Evolutionary conservation across 1,284 basidiomycete species (phyloP), one percentile per base, ranked within the genome.

Genomic region (Ustilago trichophora): DNA sequence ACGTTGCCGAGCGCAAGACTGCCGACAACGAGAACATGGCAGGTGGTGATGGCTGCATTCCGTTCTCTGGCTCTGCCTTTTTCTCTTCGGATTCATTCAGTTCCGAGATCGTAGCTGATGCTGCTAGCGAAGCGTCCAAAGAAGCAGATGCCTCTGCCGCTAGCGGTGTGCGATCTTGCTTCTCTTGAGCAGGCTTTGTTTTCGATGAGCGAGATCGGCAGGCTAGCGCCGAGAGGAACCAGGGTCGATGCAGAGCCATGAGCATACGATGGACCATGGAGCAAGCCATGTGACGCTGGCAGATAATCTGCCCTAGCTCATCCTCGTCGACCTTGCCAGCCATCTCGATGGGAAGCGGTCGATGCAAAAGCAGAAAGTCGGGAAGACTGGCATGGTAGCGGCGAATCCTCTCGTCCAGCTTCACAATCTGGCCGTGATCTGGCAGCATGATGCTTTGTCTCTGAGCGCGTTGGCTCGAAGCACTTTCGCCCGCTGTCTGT

Each of bases 381-480:
- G 59, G 52, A 25, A 63, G 38, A 24, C 50, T 60, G 45, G 58
- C 50, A 13, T 60, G 58, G 13, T 60, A 59, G 33, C 57, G 57
- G 21, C 57, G 50, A n/a, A 60, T 60, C 26, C 58, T 31, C 31
- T 60, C 58, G 32, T 60, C 58, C n/a, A 60, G 51, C 41, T 54
- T 54, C 22, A 60, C 41, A 16, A 53, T 12, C 8, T 45, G 51
- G 13, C 15, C 11, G 15, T 54, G 58, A 18, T 50, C 45, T 6
- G 57, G 57, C 3, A 59, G 50, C 16, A 24, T 13, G 6, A 42
- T 24, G 11, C 22, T 36, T 1, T n/a, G n/a, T n/a, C n/a, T n/a
- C n/a, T n/a, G n/a, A n/a, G n/a, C n/a, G n/a, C n/a, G n/a, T n/a
- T n/a, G n/a, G n/a, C n/a, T n/a, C n/a, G n/a, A n/a, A n/a, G n/a